These are phyloP conservation scores for Murraya paniculata DNA, from an alignment of 345 rosid species.

Conservation along the genomic window DNA sequence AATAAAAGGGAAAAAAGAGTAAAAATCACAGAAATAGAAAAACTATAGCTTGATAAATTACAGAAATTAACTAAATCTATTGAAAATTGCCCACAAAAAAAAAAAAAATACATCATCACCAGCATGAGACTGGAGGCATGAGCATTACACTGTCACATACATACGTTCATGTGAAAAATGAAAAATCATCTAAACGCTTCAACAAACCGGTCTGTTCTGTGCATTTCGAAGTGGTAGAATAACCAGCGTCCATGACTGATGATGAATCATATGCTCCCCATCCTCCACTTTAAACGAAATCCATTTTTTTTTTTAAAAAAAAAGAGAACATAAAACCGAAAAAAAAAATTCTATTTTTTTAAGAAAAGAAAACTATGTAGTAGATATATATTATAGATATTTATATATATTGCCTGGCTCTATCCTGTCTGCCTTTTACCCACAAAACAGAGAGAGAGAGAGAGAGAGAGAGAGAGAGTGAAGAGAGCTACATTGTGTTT, in stretches of 20 bases:
- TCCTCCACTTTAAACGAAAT: conserved; percentile 13
- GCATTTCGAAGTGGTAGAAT: conserved; percentile 14
- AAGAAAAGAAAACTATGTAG: conserved; percentile 1
- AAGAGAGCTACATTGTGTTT: conserved; percentile 33
- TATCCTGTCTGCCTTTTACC: conserved; percentile 55
- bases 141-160: conserved; percentile 12
- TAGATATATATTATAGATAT: conserved; percentile 3
- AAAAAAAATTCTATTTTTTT: background rate
- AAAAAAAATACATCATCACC: conserved; percentile 18
- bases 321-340: background rate
- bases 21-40: background rate
- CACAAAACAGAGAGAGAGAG: conserved; percentile 24
- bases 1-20: background rate
- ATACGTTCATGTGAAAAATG: conserved; percentile 16
- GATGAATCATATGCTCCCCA: conserved; percentile 20
- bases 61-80: conserved; percentile 3
- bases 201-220: conserved; percentile 18
- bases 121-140: conserved; percentile 5
- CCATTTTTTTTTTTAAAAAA: conserved; percentile 10
- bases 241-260: conserved; percentile 23
- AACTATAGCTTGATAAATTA: background rate
- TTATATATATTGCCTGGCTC: conserved; percentile 53
- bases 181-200: conserved; percentile 22
- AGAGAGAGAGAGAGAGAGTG: conserved; percentile 24
- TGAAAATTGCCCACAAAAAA: background rate